Percentiles rank a stretch among this genome's conserved stretches.
Evolutionary conservation across 1,139 yeast species (phyloP).

Genomic region (Suhomyces anneliseae): DNA sequence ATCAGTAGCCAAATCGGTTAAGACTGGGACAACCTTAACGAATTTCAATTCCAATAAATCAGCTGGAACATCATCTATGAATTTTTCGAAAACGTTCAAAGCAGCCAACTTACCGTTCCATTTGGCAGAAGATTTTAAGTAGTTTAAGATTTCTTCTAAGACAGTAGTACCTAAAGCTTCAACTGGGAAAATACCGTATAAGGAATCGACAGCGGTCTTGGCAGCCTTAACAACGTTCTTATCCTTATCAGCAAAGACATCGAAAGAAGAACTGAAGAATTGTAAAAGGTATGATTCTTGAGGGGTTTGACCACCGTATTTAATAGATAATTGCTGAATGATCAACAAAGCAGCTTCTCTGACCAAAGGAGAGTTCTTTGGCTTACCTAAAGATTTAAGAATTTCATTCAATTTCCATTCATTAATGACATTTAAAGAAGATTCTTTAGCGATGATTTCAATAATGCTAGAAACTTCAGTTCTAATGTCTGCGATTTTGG

Average conservation of each 20-base stretch:
- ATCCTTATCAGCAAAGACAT: slow-evolving; percentile 80
- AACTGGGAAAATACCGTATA: slow-evolving; percentile 69
- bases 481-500: slow-evolving; percentile 65
- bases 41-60: slow-evolving; percentile 84
- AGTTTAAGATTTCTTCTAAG: slow-evolving; percentile 58
- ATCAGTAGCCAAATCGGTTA: slow-evolving; percentile 89
- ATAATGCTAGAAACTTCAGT: slow-evolving; percentile 59
- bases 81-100: slow-evolving; percentile 66
- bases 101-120: slow-evolving; percentile 92
- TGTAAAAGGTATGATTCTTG: slow-evolving; percentile 72
- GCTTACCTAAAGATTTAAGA: slow-evolving; percentile 62
- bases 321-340: slow-evolving; percentile 66
- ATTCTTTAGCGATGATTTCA: slow-evolving; percentile 39
- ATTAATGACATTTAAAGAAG: slow-evolving; percentile 49
- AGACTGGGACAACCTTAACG: slow-evolving; percentile 74
- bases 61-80: slow-evolving; percentile 77
- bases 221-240: slow-evolving; percentile 83
- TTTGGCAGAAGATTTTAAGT: slow-evolving; percentile 80
- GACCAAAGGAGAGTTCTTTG: slow-evolving; percentile 69
- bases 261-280: slow-evolving; percentile 58
- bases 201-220: slow-evolving; percentile 62
- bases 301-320: slow-evolving; percentile 66
- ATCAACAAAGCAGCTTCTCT: slow-evolving; percentile 75
- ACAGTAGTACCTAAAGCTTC: slow-evolving; percentile 77
- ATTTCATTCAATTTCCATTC: slow-evolving; percentile 70